phyloP scores from a whole-genome alignment of 345 rosid species.

The Cardamine occulta region DNA sequence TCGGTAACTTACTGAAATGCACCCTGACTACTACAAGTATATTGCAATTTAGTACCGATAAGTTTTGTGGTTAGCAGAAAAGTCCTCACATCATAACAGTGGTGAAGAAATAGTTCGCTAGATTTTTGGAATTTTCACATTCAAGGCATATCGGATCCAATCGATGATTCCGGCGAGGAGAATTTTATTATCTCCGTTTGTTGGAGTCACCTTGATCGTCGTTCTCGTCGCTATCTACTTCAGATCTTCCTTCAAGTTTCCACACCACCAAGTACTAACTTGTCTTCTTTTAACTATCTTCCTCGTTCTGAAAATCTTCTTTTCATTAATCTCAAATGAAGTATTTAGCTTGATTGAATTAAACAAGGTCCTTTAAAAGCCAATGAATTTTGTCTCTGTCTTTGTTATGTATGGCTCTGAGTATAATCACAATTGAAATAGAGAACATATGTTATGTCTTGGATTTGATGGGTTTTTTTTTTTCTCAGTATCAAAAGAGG shows the following conservation, averaged over 20 bases:
- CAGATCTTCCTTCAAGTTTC: conserved; percentile 48
- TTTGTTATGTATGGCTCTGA: conserved; percentile 9
- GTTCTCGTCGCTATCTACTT: conserved; percentile 53
- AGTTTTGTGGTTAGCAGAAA: neutral
- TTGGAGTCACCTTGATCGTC: conserved; percentile 50
- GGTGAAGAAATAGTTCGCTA: neutral
- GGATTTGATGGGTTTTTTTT: conserved; percentile 10
- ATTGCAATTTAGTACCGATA: neutral
- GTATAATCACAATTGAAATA: neutral
- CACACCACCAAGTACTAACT: conserved; percentile 50
- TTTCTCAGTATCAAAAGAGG: conserved; percentile 44
- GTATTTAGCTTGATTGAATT: neutral
- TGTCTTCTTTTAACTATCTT: neutral
- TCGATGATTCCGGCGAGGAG: conserved; percentile 42
- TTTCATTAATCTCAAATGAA: neutral
- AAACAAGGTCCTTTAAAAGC: neutral
- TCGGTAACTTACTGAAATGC: neutral
- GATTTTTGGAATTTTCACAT: conserved; percentile 1
- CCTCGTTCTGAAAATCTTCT: neutral
- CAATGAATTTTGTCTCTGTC: neutral
- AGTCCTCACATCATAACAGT: conserved; percentile 2
- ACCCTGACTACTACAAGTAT: neutral
- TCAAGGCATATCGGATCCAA: conserved; percentile 27
- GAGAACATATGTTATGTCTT: neutral
- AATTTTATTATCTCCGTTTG: conserved; percentile 44